phyloP scores from a whole-genome alignment of 495 filamentous ascomycete genomes.

The Xylaria castorea region DNA sequence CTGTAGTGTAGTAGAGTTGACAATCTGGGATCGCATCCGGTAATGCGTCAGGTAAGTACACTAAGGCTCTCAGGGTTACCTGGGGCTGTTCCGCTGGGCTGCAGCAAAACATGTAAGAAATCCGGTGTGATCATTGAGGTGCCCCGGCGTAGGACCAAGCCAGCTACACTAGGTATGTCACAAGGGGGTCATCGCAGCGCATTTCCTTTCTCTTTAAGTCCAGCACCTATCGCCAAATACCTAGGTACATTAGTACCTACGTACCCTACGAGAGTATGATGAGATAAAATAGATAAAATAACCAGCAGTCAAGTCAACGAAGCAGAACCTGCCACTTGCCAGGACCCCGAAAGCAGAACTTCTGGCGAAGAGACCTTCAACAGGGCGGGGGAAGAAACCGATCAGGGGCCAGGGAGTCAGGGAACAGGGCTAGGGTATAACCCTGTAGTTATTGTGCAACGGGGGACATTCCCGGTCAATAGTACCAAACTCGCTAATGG shows the following conservation, averaged over 20 bases:
- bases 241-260: background rate
- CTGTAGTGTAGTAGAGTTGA: background rate
- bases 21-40: constrained; percentile 3
- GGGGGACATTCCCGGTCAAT: constrained; percentile 30
- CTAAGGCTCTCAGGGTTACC: constrained; percentile 18
- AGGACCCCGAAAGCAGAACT: no score
- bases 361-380: background rate
- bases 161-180: constrained; percentile 8
- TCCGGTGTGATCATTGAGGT: constrained; percentile 20
- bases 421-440: constrained; percentile 7
- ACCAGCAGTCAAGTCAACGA: constrained; percentile 1
- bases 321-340: background rate
- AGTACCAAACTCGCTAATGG: constrained; percentile 29
- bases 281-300: constrained; percentile 12
- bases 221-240: background rate
- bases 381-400: constrained; percentile 16
- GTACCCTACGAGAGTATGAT: background rate
- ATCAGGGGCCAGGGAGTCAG: constrained; percentile 18
- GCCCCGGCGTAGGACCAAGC: constrained; percentile 11
- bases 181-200: constrained; percentile 3
- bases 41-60: constrained; percentile 4
- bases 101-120: constrained; percentile 31
- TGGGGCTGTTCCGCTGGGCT: constrained; percentile 27
- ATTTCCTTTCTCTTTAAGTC: background rate
- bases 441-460: constrained; percentile 20